Evolutionary conservation across 805 yeast genomes (phyloP), one percentile per base, ranked within the genome.

Genomic region (Candida pini): DNA sequence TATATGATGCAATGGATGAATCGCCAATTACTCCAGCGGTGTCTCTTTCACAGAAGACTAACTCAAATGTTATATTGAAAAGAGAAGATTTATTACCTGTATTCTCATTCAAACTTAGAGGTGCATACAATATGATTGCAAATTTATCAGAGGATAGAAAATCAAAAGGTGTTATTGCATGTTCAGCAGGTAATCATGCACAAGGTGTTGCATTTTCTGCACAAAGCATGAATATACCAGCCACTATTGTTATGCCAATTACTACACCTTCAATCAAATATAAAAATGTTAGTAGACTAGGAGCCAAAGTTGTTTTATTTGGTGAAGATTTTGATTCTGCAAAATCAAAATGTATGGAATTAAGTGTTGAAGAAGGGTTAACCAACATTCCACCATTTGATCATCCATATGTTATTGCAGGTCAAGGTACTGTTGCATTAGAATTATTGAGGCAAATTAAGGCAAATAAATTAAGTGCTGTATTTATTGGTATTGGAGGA

Each of bases 181-280:
- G 97, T 53, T 87, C 97, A 20, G 99, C 99, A 4, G 99, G 99
- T 23, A 92, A 92, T 60, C 99, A 92, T 51, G 99, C 99, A 2
- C 99, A 92, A 58, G 99, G 99, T 47, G 97, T 92, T 10, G 98
- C 98, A 0, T 90, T 63, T 56, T 82, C 95, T 16, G 96, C 97
- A 4, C 78, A 76, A 40, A 76, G 81, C 40, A 66, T 92, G 53
- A 81, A 81, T 18, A 87, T 92, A 34, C 92, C 96, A 4, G 90
- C 97, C 4, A 90, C 97, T 5, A 92, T 92, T 35, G 97, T 92
- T 30, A 92, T 92, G 99, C 99, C 99, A 3, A 79, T 86, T 3
- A 90, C 94, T 3, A 92, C 98, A 1, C 98, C 99, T 2, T 78
- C 90, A 10, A 94, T 92, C 64, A 92, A 92, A 60, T 92, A 78